phyloP scores from a whole-genome alignment of 1,139 yeast genomes.

The Nakaseomyces glabratus region DNA sequence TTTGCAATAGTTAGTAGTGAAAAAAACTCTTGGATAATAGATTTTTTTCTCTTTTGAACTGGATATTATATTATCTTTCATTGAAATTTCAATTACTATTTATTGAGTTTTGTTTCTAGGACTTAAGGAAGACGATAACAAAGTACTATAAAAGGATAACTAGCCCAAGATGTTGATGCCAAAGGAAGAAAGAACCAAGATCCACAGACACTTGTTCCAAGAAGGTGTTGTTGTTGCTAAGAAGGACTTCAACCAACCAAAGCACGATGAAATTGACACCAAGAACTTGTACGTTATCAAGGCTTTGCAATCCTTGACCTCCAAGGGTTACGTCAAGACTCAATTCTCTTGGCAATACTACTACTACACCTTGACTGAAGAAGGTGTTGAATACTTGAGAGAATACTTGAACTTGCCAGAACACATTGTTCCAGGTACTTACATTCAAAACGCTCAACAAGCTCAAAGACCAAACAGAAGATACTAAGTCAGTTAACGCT shows the following conservation, averaged over 20 bases:
- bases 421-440: constrained; percentile 97
- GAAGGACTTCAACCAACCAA: constrained; percentile 96
- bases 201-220: constrained; percentile 98
- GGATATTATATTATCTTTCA: no score
- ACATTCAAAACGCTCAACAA: constrained; percentile 90
- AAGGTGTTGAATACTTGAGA: constrained; percentile 98
- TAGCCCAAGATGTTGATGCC: constrained; percentile 86
- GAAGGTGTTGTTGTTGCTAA: constrained; percentile 99
- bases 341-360: constrained; percentile 99
- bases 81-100: no score
- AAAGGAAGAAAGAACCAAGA: constrained; percentile 98
- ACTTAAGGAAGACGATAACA: no score
- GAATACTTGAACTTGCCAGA: constrained; percentile 98
- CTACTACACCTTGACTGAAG: constrained; percentile 99
- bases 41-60: no score
- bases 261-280: constrained; percentile 97
- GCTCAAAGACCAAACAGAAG: constrained; percentile 58
- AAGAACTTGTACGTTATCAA: constrained; percentile 96
- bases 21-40: no score
- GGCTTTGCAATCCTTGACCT: constrained; percentile 98
- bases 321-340: constrained; percentile 98
- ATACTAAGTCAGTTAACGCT: constrained; percentile 27
- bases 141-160: constrained; percentile 13
- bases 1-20: no score
- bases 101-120: no score